Evolutionary conservation across 2,329 filamentous ascomycete genomes (phyloP).

Genomic region (Penicillium sp.): DNA sequence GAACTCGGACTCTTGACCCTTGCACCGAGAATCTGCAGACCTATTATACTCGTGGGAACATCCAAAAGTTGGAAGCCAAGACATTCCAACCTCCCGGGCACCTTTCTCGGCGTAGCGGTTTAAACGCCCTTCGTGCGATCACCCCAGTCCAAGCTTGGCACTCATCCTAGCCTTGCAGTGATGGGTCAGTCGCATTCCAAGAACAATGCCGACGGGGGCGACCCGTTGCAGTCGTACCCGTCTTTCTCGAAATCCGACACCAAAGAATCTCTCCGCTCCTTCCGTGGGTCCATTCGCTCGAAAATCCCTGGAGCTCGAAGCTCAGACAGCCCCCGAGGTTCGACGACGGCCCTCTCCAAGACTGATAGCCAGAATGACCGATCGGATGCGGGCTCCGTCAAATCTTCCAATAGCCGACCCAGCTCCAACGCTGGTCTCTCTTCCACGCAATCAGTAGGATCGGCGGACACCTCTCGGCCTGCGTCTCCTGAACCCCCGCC

Average conservation of each 20-base stretch:
- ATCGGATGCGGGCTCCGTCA: slow-evolving; percentile 72
- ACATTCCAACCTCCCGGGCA: slow-evolving; percentile 30
- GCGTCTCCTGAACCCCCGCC: slow-evolving; percentile 65
- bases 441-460: slow-evolving; percentile 30
- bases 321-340: slow-evolving; percentile 78
- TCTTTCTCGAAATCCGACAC: slow-evolving; percentile 92
- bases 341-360: slow-evolving; percentile 62
- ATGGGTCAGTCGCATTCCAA: slow-evolving; percentile 56
- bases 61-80: slow-evolving; percentile 24
- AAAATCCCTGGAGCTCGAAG: slow-evolving; percentile 71
- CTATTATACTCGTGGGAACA: slow-evolving; percentile 21
- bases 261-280: slow-evolving; percentile 83
- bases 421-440: slow-evolving; percentile 29
- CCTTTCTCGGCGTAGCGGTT: slow-evolving; percentile 22
- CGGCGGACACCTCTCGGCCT: slow-evolving; percentile 47
- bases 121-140: slow-evolving; percentile 24
- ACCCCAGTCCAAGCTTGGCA: slow-evolving; percentile 31
- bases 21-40: slow-evolving; percentile 9
- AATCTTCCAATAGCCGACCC: slow-evolving; percentile 60
- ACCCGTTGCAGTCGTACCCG: slow-evolving; percentile 77
- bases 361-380: slow-evolving; percentile 59
- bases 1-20: neutral
- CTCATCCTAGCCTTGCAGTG: slow-evolving; percentile 32
- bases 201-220: slow-evolving; percentile 55
- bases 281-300: slow-evolving; percentile 75